phyloP scores from a whole-genome alignment of 495 filamentous ascomycete species.

The Trichocladium uniseriatum region DNA sequence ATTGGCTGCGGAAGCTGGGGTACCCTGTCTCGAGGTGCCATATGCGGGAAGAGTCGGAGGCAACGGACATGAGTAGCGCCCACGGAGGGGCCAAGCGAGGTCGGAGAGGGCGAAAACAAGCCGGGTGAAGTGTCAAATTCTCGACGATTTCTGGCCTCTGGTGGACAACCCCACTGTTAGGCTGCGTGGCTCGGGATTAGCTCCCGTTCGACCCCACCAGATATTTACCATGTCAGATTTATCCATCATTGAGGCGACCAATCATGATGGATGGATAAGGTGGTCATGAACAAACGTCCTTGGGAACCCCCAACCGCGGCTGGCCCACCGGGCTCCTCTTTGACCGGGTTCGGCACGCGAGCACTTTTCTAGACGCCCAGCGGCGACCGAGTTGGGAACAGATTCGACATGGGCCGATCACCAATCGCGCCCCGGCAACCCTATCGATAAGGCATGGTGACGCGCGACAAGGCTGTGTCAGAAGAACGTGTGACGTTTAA shows the following conservation, averaged over 20 bases:
- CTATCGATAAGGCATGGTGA: slow-evolving; percentile 1
- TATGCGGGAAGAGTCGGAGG: slow-evolving; percentile 11
- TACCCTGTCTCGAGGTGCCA: slow-evolving; percentile 2
- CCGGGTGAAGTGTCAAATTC: slow-evolving; percentile 6
- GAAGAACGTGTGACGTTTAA: neutral
- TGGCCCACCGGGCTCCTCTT: neutral
- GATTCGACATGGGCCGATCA: neutral
- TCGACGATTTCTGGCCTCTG: neutral
- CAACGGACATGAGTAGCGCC: neutral
- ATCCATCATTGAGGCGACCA: slow-evolving; percentile 10
- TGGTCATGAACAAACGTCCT: too few relatives aligned
- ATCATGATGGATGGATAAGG: too few relatives aligned
- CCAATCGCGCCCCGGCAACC: neutral
- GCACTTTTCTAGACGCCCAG: neutral
- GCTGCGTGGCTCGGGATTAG: neutral
- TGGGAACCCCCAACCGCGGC: slow-evolving; percentile 1
- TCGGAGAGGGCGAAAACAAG: slow-evolving; percentile 14
- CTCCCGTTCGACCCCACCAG: slow-evolving; percentile 13
- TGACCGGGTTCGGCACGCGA: slow-evolving; percentile 3
- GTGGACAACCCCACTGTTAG: neutral
- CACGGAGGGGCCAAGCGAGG: slow-evolving; percentile 6
- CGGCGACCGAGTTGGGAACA: neutral
- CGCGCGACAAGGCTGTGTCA: neutral
- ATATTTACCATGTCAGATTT: slow-evolving; percentile 8
- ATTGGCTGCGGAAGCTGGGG: neutral